Evolutionary conservation across 148 eudicot species (phyloP), one percentile per base, ranked within the genome.

Genomic region (Fagopyrum homotropicum): DNA sequence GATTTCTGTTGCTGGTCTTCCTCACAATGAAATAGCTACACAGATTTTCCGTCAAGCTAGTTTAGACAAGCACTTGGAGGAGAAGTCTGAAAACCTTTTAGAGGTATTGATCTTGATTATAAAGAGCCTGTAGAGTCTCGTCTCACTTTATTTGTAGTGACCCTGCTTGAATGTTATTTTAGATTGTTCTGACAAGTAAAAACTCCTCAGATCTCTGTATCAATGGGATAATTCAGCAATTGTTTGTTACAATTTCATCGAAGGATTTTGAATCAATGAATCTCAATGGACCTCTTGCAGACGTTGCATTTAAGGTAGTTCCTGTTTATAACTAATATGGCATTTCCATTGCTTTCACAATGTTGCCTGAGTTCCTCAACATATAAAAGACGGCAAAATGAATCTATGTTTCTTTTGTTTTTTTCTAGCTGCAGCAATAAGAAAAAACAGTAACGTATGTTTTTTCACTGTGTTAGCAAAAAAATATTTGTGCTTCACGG

Each of bases 111-210:
- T n/a, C n/a, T n/a, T n/a, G n/a, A 49, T 30, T 3, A 30, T 51
- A 9, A 52, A 19, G 44, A 73, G 45, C 45, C 7, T 73, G 10
- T 16, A 19, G 26, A 52, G 7, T 73, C 54, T 73, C 60, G 7
- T 73, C 54, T 73, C 60, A 4, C 75, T 12, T 19, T 9, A 69
- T 75, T 19, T 45, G 11, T 29, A 22, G 40, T 63, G 30, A 76
- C 15, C 46, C 74, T 68, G 46, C 30, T 30, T 12, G 14, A 50
- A 11, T 79, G 66, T 40, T 45, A 26, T 85, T 83, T 79, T 90
- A 95, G 99, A 96, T 95, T 79, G 99, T 95, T 81, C 88, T 90
- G 50, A 95, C 99, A n/a, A 90, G 97, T 84, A 95, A 96, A 63
- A 78, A 90, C 80, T 89, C 94, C 48, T 81, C 86, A 26, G 99